Evolutionary conservation across 495 filamentous ascomycete species (phyloP), one percentile per base, ranked within the genome.

Genomic region (Penicillium argentinense): DNA sequence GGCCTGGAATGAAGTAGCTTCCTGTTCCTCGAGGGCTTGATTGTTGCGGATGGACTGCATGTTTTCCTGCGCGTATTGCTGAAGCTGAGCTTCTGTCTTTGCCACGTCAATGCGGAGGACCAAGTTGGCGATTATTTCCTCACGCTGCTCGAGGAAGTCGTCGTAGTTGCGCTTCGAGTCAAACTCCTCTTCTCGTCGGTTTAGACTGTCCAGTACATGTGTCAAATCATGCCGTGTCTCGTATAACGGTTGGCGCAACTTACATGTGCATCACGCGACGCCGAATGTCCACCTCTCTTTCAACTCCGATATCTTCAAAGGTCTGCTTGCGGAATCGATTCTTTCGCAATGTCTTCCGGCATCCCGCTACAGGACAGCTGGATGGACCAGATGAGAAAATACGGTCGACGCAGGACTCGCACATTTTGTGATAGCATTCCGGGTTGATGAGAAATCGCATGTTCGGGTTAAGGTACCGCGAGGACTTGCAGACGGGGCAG

Each of bases 401-500:
- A 19, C 91, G 86, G 73, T 91, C 88, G 39, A 97, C 92, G 75
- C 93, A 97, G 25, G 85, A 88, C 57, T 84, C 81, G 71, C 93
- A 99, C 89, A 99, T 96, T 51, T 87, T 88, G 79, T 99, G 93
- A 77, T 97, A 99, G 79, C 93, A 99, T 74, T 95, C 89, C 13
- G 92, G 88, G 67, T 97, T 96, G 67, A 97, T 88, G 51, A 95
- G 86, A 70, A 99, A 96, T 41, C 80, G 76, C 81, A 99, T 91
- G 71, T 88, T 82, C 17, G 83, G 84, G 73, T 96, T 97, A 61
- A 97, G 83, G 75, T 97, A 97, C 45, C 89, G 87, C 45, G 86
- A 86, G 42, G 89, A 91, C 68, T 95, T 96, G 85, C 93, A 99
- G 56, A 97, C 87, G 33, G 91, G 95, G 71, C 93, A 99, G 62